Base-by-base conservation (phyloP, 2,329 filamentous ascomycete genomes). In the Clonostachys rhizophaga region DNA sequence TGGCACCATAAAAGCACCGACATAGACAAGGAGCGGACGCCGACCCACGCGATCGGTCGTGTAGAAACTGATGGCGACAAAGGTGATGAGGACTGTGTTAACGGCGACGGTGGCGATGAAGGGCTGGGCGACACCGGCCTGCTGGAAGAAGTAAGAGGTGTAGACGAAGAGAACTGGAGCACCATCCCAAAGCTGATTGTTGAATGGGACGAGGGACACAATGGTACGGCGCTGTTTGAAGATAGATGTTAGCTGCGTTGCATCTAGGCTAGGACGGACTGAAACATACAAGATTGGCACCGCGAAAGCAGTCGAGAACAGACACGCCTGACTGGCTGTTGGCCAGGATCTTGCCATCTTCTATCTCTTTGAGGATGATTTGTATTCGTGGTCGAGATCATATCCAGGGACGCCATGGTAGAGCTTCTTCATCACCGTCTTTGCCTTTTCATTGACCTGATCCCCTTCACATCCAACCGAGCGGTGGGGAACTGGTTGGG, bases 41-140 rank as follows among this genome's bases (percentile, higher is more conserved):
- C 72, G 61, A 2, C 67, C 70, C 20, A 73, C 55, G 8, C 82
- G 74, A 64, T 86, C 82, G 57, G 85, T 86, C 14, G 80, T 81
- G 59, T 80, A 86, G 60, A 86, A 86, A 55, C 74, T 76, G 46
- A 80, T 74, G 12, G 94, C 94, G 30, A 72, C 83, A 30, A 68
- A 65, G 5, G 72, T 24, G 4, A 77, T 51, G 5, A 71, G 71
- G 14, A 72, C 52, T 46, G 76, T 65, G 2, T 72, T 72, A 2
- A 72, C 48, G 18, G 75, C 68, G 4, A 76, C 58, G 48, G 76
- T 64, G 14, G 76, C 55, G 13, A 77, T 56, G 33, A 63, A 66
- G 34, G 50, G 33, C 12, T 50, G 49, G 13, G 56, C 49, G 42
- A 52, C 67, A 59, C 6, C 64, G 64, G 5, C 67, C 55, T 36